These are phyloP conservation scores for Annulohypoxylon truncatum DNA, from an alignment of 2,329 filamentous ascomycete genomes.

Conservation along the genomic window DNA sequence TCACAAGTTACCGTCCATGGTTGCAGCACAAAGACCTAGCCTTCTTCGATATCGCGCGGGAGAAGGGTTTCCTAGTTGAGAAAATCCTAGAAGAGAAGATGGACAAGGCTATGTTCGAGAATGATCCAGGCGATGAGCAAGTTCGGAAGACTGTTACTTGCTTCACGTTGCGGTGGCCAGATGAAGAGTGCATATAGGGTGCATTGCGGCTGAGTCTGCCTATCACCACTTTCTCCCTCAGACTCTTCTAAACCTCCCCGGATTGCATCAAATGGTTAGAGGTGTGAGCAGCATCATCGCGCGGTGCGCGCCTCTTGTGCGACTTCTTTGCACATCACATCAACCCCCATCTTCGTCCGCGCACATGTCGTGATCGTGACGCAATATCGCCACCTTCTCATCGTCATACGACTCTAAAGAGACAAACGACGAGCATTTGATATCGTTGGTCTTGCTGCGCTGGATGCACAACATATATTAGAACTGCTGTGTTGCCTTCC, in stretches of 20 bases:
- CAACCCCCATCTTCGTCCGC: not conserved
- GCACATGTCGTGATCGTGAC: conserved; percentile 4
- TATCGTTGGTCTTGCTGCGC: conserved; percentile 6
- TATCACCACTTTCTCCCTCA: conserved; percentile 20
- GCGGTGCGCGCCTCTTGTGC: conserved; percentile 12
- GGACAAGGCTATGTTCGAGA: conserved; percentile 89
- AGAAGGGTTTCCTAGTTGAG: conserved; percentile 78
- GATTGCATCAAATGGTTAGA: conserved; percentile 16
- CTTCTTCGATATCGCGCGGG: conserved; percentile 83
- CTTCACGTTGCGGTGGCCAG: conserved; percentile 76
- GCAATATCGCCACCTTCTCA: conserved; percentile 12
- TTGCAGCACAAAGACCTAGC: conserved; percentile 83
- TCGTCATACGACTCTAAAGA: conserved; percentile 4
- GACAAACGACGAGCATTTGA: not conserved
- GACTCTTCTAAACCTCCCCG: conserved; percentile 1
- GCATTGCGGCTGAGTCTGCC: conserved; percentile 12
- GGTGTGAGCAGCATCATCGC: not conserved
- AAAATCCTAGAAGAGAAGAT: conserved; percentile 85
- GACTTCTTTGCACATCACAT: conserved; percentile 14
- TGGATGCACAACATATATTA: conserved; percentile 29
- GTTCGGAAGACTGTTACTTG: conserved; percentile 85
- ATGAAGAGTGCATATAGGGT: conserved; percentile 47
- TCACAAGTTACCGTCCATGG: conserved; percentile 95
- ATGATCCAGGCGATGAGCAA: conserved; percentile 86
- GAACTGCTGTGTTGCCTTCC: conserved; percentile 7